Evolutionary conservation across 148 eudicot genomes (phyloP).

Genomic region (Talinum fruticosum): DNA sequence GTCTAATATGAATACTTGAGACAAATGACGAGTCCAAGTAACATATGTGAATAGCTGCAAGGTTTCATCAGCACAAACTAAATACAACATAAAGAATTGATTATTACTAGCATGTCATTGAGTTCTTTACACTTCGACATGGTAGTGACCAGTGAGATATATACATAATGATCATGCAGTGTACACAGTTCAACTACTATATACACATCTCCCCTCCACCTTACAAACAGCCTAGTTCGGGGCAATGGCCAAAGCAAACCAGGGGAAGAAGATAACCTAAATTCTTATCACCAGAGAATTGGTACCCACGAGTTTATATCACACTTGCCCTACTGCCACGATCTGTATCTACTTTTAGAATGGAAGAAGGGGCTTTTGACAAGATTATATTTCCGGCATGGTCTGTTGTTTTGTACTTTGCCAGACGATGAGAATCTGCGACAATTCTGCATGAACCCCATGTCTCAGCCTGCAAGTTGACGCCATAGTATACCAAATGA

Average conservation of each 20-base stretch:
- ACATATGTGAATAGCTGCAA: too few relatives aligned
- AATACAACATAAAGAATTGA: neutral
- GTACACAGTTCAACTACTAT: neutral
- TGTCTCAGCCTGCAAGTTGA: conserved; percentile 57
- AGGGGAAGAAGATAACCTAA: neutral
- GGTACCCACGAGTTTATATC: neutral
- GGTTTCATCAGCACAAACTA: neutral
- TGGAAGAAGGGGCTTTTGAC: conserved; percentile 37
- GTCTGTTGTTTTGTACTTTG: conserved; percentile 45
- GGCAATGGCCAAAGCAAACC: neutral
- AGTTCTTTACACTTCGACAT: neutral
- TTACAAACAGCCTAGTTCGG: neutral
- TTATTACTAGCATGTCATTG: neutral
- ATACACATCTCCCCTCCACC: neutral
- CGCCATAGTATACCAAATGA: conserved; percentile 70
- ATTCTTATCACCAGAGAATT: neutral
- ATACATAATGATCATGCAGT: neutral
- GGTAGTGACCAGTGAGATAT: neutral
- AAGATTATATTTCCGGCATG: conserved; percentile 57
- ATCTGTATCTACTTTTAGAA: conserved; percentile 25
- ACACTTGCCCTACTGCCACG: conserved; percentile 9
- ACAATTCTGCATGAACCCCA: conserved; percentile 60
- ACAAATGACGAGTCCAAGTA: too few relatives aligned
- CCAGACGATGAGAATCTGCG: conserved; percentile 41
- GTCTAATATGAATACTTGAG: too few relatives aligned